A percentile compares a stretch with the other conserved stretches of the same genome.
These are phyloP conservation scores for Pythium rishiriense DNA, from an alignment of 352 stramenopile species.

Conservation along the genomic window DNA sequence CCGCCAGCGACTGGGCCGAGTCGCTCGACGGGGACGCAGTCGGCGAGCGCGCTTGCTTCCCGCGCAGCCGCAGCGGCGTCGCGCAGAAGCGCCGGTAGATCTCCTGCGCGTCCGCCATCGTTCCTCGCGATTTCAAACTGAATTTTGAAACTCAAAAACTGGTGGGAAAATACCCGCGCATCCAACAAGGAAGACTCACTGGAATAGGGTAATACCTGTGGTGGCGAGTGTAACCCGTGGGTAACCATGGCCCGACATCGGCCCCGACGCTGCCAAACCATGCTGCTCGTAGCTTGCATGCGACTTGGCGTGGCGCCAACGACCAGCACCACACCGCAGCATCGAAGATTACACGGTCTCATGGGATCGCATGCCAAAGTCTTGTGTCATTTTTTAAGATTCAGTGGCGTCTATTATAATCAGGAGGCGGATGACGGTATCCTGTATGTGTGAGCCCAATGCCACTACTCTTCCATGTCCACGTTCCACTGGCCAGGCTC, in stretches of 20 bases:
- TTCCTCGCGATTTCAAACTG: constrained; percentile 4
- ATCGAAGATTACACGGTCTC: too few relatives aligned
- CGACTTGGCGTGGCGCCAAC: too few relatives aligned
- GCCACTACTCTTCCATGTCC: constrained; percentile 26
- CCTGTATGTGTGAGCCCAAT: not conserved
- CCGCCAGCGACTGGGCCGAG: not conserved
- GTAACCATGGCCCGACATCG: not conserved
- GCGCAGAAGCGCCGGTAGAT: constrained; percentile 28
- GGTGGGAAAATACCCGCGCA: constrained; percentile 12
- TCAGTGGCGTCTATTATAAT: not conserved
- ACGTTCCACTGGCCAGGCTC: constrained; percentile 25
- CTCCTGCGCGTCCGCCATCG: constrained; percentile 28
- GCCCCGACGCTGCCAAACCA: too few relatives aligned
- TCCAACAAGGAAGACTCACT: constrained; percentile 13
- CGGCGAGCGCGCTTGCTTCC: constrained; percentile 4
- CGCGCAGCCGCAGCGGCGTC: constrained; percentile 24
- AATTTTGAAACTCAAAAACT: constrained; percentile 21
- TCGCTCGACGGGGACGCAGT: constrained; percentile 1
- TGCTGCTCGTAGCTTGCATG: too few relatives aligned
- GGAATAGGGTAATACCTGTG: constrained; percentile 4
- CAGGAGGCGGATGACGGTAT: not conserved
- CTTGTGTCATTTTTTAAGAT: not conserved
- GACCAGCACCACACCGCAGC: too few relatives aligned
- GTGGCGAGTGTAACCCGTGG: not conserved
- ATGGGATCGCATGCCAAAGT: not conserved